Conservation (phyloP, 495 filamentous ascomycete species). For the Articulospora tetracladia region DNA sequence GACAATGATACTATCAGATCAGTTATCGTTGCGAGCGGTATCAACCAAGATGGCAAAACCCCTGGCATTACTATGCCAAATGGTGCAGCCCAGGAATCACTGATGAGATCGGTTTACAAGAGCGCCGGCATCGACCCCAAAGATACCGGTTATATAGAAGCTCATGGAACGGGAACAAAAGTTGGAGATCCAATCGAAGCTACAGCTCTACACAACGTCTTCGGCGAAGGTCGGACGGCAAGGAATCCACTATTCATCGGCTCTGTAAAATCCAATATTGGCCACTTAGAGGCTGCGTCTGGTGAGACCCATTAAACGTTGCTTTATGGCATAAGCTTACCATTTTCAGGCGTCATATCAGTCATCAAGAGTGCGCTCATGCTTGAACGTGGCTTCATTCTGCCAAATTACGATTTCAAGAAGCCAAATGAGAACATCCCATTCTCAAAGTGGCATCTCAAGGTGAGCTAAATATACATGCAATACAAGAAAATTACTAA, state of each 20-base stretch:
- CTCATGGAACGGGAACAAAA: constrained; percentile 53
- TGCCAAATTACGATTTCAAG: constrained; percentile 48
- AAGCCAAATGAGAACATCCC: constrained; percentile 43
- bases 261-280: constrained; percentile 56
- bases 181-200: constrained; percentile 62
- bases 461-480: constrained; percentile 25
- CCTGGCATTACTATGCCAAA: constrained; percentile 36
- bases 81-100: constrained; percentile 45
- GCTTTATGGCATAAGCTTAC: constrained; percentile 3
- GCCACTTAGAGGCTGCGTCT: constrained; percentile 57
- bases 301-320: constrained; percentile 30
- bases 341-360: constrained; percentile 38
- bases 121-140: constrained; percentile 42
- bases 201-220: constrained; percentile 48
- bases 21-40: constrained; percentile 54
- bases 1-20: constrained; percentile 57
- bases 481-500: constrained; percentile 1
- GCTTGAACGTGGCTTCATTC: constrained; percentile 51
- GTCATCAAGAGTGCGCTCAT: constrained; percentile 57
- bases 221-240: constrained; percentile 32
- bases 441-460: constrained; percentile 41
- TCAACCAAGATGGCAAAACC: constrained; percentile 61
- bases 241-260: constrained; percentile 49
- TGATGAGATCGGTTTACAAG: constrained; percentile 51
- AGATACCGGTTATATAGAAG: constrained; percentile 47